Conservation (phyloP, 805 yeast species). For the Ogataea degrootiae region DNA sequence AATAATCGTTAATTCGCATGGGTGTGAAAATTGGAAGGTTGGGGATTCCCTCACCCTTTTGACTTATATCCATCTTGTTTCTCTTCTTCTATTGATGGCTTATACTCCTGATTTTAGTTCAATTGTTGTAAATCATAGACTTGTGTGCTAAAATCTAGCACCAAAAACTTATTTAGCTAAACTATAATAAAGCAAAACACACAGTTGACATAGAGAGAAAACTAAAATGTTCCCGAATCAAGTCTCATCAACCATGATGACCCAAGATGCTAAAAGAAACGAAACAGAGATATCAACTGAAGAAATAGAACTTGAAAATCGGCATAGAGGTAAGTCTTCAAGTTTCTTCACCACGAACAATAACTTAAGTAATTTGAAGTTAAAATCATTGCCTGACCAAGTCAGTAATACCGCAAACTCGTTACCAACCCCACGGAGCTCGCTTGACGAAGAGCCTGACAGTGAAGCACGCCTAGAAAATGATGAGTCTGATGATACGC, state of each 20-base stretch:
- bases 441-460: background rate
- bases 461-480: background rate
- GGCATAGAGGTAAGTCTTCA: constrained; percentile 5
- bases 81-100: no score
- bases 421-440: background rate
- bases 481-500: background rate
- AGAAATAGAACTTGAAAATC: constrained; percentile 3
- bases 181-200: no score
- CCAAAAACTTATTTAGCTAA: no score
- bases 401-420: background rate
- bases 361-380: constrained; percentile 1
- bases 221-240: background rate
- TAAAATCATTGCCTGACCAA: background rate
- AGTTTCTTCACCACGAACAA: constrained; percentile 1
- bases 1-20: no score
- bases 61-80: no score
- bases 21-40: no score
- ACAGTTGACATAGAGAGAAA: no score
- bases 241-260: background rate
- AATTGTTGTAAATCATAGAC: no score
- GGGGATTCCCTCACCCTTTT: no score
- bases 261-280: constrained; percentile 1
- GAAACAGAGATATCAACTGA: constrained; percentile 1
- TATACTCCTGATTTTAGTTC: no score
- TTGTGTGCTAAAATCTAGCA: no score